Percentiles rank a stretch among this genome's conserved stretches.
Evolutionary conservation across 441 rosid species (phyloP).

Genomic region (Rhodomyrtus psidioides): DNA sequence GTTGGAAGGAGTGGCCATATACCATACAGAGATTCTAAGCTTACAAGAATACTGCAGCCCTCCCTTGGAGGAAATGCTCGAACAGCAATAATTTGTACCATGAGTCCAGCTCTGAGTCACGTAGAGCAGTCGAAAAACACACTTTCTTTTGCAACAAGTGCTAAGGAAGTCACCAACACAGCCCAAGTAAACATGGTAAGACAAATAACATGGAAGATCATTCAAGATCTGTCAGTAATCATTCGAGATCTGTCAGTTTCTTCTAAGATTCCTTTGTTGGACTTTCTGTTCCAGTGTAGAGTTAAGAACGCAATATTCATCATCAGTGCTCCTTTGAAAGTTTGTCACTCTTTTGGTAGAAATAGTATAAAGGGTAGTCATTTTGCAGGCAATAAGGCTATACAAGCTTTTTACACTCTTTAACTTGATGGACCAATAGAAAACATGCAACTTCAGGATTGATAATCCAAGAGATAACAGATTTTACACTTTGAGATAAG

Average conservation of each 20-base stretch:
- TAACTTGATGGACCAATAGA: neutral
- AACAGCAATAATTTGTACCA: conserved; percentile 88
- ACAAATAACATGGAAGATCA: neutral
- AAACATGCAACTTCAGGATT: neutral
- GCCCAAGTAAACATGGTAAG: conserved; percentile 91
- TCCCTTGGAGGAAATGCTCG: conserved; percentile 95
- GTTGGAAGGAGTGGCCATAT: conserved; percentile 58
- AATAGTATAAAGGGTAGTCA: neutral
- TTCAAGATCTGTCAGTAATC: neutral
- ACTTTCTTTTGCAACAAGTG: conserved; percentile 75
- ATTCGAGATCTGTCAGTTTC: conserved; percentile 1
- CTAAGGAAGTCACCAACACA: conserved; percentile 86
- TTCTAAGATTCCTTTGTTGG: neutral
- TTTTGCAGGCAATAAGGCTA: neutral
- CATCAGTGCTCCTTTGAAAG: neutral
- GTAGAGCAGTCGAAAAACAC: conserved; percentile 87
- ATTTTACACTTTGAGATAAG: neutral
- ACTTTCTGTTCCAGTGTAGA: neutral
- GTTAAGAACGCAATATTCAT: neutral
- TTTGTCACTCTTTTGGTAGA: neutral
- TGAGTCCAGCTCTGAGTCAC: conserved; percentile 87
- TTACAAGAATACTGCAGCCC: conserved; percentile 86
- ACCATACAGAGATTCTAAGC: conserved; percentile 95
- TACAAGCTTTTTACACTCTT: neutral
- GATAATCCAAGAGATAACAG: neutral